Evolutionary conservation across 2,329 filamentous ascomycete species (phyloP), one percentile per base, ranked within the genome.

Genomic region (Camillea tinctor): DNA sequence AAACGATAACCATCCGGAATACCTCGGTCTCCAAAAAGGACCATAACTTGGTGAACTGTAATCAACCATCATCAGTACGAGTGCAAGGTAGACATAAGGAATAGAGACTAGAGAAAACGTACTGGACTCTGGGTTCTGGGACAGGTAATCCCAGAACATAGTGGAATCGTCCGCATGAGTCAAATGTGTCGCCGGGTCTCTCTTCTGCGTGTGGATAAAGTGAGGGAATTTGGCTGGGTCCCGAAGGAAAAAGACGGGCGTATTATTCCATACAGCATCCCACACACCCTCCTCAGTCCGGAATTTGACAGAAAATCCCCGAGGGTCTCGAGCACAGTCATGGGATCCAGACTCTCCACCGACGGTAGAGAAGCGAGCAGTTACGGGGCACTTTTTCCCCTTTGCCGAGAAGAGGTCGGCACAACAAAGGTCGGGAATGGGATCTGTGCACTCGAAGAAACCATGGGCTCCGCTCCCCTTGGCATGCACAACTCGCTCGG

Each of bases 131-230:
- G 85, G 87, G 67, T 88, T 88, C 68, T 89, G 85, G 1, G 69
- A 76, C 1, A 85, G 76, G 62, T 84, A 86, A 64, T 87, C 87
- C 87, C 87, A 91, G 75, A 90, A 90, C 75, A 84, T 83, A 22
- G 85, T 88, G 13, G 80, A 80, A 61, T 86, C 82, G 20, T 65
- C 62, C 3, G 63, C 64, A 55, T 65, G 63, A 8, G 84, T 86
- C 5, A 90, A 74, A 70, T 91, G 86, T 3, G 87, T 91, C 26
- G 85, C 78, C 0, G 88, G 89, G 68, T 92, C 79, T n/a, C 88
- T 81, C 80, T 91, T 91, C 72, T 91, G 89, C 0, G 88, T 90
- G 71, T 91, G 88, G 56, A 91, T 91, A 69, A 91, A 88, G 69
- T 88, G 78, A 22, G 89, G 88, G 71, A 90, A 91, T 73, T 92